phyloP scores from a whole-genome alignment of 345 rosid species.

The Eucalyptus camaldulensis region DNA sequence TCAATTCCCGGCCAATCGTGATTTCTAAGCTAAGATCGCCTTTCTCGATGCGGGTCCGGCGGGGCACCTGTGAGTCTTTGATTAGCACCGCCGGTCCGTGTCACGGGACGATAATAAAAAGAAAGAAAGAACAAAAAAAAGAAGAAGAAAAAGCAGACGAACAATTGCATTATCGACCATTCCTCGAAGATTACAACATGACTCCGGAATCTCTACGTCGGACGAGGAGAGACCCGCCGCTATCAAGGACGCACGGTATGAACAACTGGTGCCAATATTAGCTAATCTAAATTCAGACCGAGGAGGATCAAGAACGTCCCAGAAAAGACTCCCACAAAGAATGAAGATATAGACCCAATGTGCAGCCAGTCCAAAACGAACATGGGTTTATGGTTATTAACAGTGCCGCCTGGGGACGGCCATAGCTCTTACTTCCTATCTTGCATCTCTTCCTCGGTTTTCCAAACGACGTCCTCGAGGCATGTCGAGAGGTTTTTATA shows the following conservation, averaged over 20 bases:
- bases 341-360: slow-evolving; percentile 8
- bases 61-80: not conserved
- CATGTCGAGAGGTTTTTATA: slow-evolving; percentile 67
- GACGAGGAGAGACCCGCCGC: not conserved
- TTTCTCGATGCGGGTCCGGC: not conserved
- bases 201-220: not conserved
- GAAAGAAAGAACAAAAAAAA: no score
- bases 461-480: slow-evolving; percentile 91
- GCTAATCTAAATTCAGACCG: not conserved
- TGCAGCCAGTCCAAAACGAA: not conserved
- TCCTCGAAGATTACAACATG: not conserved
- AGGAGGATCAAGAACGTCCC: not conserved
- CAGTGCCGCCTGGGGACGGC: not conserved
- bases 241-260: not conserved
- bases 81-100: not conserved
- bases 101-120: not conserved
- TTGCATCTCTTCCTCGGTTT: slow-evolving; percentile 73
- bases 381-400: not conserved
- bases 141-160: not conserved
- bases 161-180: not conserved
- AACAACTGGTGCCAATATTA: not conserved
- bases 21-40: not conserved
- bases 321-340: not conserved
- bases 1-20: not conserved
- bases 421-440: slow-evolving; percentile 5